Conservation (phyloP, 106 monocot species). For the Dendrobium catenatum region DNA sequence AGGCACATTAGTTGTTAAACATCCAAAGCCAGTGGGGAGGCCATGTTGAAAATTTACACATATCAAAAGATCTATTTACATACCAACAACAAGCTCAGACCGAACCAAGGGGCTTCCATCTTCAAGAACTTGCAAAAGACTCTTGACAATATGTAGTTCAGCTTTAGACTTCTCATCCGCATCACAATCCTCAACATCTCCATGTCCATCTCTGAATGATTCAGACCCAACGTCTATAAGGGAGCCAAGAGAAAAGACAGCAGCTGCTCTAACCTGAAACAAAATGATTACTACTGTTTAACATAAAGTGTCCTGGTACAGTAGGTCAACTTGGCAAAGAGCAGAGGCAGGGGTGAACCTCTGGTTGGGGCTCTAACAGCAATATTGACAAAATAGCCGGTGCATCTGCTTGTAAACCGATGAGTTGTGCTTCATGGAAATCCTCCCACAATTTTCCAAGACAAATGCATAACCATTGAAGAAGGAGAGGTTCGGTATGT, state of each 20-base stretch:
- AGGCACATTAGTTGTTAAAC: conserved; percentile 8
- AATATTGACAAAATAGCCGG: conserved; percentile 41
- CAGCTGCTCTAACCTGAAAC: conserved; percentile 83
- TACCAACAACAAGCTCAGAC: conserved; percentile 85
- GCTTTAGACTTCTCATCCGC: conserved; percentile 77
- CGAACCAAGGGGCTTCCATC: conserved; percentile 95
- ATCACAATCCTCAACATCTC: conserved; percentile 62
- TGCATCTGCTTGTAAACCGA: conserved; percentile 67
- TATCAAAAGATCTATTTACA: conserved; percentile 5
- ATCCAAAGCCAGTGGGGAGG: conserved; percentile 2
- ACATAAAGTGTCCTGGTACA: not conserved
- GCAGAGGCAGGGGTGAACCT: conserved; percentile 24
- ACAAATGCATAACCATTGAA: conserved; percentile 95
- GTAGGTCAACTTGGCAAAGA: not conserved
- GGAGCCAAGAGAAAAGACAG: conserved; percentile 75
- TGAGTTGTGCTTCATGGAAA: conserved; percentile 72
- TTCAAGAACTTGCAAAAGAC: conserved; percentile 47
- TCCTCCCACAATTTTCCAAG: conserved; percentile 88
- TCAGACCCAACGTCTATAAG: conserved; percentile 64
- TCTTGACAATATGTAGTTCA: conserved; percentile 60
- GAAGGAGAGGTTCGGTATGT: conserved; percentile 71
- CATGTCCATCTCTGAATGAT: conserved; percentile 37
- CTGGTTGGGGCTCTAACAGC: conserved; percentile 74
- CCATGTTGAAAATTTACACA: not conserved
- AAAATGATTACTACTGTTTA: not conserved